These are phyloP conservation scores for Blepharisma japonicum DNA, from an alignment of 73 alveolate genomes.

Conservation along the genomic window DNA sequence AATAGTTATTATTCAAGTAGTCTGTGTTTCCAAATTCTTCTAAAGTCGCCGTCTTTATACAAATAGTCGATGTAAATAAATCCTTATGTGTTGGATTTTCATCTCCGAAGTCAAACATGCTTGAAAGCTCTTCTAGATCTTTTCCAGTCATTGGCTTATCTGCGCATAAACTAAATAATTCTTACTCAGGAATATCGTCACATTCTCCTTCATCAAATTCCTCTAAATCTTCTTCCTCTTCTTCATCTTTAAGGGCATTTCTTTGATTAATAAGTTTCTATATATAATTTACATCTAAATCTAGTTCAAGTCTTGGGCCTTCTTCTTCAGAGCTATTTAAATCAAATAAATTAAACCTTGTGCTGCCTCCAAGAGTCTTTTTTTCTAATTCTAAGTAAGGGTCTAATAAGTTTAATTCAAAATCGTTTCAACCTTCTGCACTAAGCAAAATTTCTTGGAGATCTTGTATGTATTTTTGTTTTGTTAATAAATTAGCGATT, in stretches of 20 bases:
- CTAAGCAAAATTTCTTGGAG: too few relatives aligned
- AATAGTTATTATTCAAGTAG: conserved; percentile 10
- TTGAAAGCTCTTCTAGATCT: conserved; percentile 24
- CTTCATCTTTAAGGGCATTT: too few relatives aligned
- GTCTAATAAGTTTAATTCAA: background rate
- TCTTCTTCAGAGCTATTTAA: background rate
- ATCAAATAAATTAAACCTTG: conserved; percentile 5
- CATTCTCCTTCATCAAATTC: background rate
- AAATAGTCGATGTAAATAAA: conserved; percentile 4
- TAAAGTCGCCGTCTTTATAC: background rate
- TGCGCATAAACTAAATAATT: background rate
- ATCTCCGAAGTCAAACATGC: background rate
- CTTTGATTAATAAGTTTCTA: too few relatives aligned
- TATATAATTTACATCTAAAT: too few relatives aligned
- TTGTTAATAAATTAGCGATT: background rate
- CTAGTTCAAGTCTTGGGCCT: background rate
- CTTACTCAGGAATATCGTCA: conserved; percentile 19
- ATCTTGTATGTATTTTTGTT: too few relatives aligned
- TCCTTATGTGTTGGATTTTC: conserved; percentile 14
- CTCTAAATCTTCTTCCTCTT: too few relatives aligned
- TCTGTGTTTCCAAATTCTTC: conserved; percentile 12
- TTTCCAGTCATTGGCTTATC: conserved; percentile 24
- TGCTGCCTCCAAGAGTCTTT: conserved; percentile 8
- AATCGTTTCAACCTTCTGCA: background rate
- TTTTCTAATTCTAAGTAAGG: background rate